Conservation (phyloP, 2,329 filamentous ascomycete genomes). For the Trichoderma asperellum region DNA sequence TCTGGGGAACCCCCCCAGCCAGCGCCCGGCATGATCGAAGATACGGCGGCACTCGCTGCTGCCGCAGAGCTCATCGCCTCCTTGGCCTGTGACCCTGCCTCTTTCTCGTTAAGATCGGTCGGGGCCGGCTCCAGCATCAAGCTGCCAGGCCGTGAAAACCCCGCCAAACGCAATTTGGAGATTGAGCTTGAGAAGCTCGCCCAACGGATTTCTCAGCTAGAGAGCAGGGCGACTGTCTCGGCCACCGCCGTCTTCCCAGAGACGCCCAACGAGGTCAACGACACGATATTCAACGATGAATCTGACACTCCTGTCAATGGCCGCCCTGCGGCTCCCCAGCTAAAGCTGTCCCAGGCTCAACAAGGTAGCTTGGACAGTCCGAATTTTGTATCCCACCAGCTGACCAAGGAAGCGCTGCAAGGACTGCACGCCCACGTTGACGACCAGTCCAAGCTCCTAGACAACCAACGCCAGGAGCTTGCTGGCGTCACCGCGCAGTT, state of each 20-base stretch:
- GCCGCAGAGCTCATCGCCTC: constrained; percentile 58
- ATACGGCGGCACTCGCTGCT: constrained; percentile 59
- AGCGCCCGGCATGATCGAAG: constrained; percentile 49
- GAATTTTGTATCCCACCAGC: constrained; percentile 49
- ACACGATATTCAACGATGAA: constrained; percentile 65
- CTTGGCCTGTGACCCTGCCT: constrained; percentile 52
- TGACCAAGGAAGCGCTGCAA: constrained; percentile 81
- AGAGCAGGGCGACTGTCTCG: constrained; percentile 71
- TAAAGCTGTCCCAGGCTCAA: constrained; percentile 52
- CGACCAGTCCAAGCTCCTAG: constrained; percentile 89
- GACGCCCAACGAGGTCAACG: constrained; percentile 76
- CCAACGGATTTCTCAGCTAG: constrained; percentile 77
- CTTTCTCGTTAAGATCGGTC: constrained; percentile 45
- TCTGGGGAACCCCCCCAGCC: constrained; percentile 14
- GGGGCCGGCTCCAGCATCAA: constrained; percentile 58
- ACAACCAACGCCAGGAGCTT: constrained; percentile 83
- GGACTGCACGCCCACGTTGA: constrained; percentile 89
- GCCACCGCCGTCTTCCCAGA: constrained; percentile 69
- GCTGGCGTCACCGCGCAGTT: constrained; percentile 84
- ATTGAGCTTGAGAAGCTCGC: constrained; percentile 79
- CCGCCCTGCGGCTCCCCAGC: constrained; percentile 43
- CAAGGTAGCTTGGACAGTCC: constrained; percentile 48
- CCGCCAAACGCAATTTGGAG: constrained; percentile 79
- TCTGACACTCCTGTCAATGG: constrained; percentile 49
- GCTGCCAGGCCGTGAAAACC: constrained; percentile 75